Base-by-base conservation (phyloP, 1,139 yeast genomes). In the Geotrichum klebahnii region DNA sequence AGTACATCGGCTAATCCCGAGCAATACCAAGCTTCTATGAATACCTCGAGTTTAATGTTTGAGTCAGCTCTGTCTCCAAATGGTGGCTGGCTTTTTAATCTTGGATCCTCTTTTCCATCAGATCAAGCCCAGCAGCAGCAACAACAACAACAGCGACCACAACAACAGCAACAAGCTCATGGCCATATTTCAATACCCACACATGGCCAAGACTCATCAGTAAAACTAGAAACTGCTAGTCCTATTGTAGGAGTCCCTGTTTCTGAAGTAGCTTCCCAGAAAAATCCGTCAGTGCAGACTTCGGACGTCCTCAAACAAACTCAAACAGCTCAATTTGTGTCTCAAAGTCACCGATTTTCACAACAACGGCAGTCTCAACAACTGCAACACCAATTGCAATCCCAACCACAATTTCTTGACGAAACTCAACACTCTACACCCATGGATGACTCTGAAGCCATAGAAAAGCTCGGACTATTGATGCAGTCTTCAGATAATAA, bases 61-160 rank as follows among this genome's bases (percentile, higher is more conserved):
- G 47, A 44, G 26, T 41, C 35, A 26, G 26, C 40, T 3, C 35
- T 44, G 19, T 44, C 47, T 3, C 47, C 47, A 22, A 29, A 29
- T 23, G 39, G 22, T 14, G 34, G 34, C 29, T 44, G 47, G 47
- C 28, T 44, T 16, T 44, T 44, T 24, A 36, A 36, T 19, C 19
- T 44, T 6, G 17, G 35, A 17, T 12, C 38, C n/a, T 17, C 41
- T 10, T 28, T 35, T 31, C 35, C 47, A 17, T 31, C 28, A 17
- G 32, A 43, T n/a, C n/a, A n/a, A n/a, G n/a, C n/a, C n/a, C n/a
- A n/a, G n/a, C n/a, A n/a, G n/a, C n/a, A n/a, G n/a, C n/a, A n/a
- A n/a, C n/a, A n/a, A n/a, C n/a, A n/a, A n/a, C n/a, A n/a, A n/a
- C n/a, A n/a, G n/a, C n/a, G n/a, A n/a, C n/a, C n/a, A n/a, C n/a